Conservation (phyloP, 768 basidiomycete genomes). For the Daedaleopsis nitida region DNA sequence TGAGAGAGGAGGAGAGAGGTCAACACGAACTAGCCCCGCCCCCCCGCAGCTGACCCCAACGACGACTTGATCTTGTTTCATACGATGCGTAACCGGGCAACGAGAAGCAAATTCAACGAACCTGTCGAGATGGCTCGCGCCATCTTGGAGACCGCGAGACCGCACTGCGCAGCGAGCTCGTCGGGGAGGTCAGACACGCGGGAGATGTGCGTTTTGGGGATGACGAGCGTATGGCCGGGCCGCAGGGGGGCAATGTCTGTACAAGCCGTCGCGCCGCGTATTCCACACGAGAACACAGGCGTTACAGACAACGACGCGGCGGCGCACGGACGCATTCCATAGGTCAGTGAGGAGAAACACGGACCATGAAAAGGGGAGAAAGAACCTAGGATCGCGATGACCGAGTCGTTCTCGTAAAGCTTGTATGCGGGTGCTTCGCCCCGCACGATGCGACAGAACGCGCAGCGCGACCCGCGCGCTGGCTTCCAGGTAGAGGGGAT, state of each 20-base stretch:
- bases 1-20: too few relatives aligned
- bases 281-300: neutral
- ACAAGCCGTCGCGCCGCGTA: neutral
- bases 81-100: neutral
- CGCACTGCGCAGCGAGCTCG: slow-evolving; percentile 59
- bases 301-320: neutral
- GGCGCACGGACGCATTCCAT: neutral
- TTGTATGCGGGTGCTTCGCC: slow-evolving; percentile 48
- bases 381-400: slow-evolving; percentile 68
- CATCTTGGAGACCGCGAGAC: slow-evolving; percentile 60
- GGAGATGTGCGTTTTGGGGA: slow-evolving; percentile 66
- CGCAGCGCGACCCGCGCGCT: slow-evolving; percentile 44
- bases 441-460: slow-evolving; percentile 68
- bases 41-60: too few relatives aligned
- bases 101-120: slow-evolving; percentile 28
- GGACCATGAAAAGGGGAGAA: neutral
- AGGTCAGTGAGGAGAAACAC: neutral
- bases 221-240: slow-evolving; percentile 66
- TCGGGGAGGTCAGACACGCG: slow-evolving; percentile 66
- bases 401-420: slow-evolving; percentile 62
- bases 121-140: slow-evolving; percentile 66
- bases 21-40: too few relatives aligned
- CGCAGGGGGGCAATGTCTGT: slow-evolving; percentile 70
- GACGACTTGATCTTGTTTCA: too few relatives aligned
- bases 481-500: slow-evolving; percentile 51